Evolutionary conservation across 2,329 filamentous ascomycete genomes (phyloP).

Genomic region (Colletotrichum musicola): DNA sequence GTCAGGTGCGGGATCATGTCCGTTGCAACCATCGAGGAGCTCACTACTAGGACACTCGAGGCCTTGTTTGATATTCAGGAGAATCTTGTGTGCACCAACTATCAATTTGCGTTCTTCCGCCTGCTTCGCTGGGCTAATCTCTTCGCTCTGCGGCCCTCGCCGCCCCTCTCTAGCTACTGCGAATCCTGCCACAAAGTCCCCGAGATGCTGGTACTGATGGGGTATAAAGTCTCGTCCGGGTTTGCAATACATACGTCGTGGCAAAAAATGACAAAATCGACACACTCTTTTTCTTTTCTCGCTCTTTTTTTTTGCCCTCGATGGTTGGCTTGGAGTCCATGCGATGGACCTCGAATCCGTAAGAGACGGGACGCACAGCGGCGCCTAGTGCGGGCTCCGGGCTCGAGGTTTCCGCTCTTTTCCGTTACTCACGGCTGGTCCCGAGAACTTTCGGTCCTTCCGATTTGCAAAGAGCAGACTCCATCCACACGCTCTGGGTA

Average conservation of each 20-base stretch:
- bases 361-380: background rate
- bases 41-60: no score
- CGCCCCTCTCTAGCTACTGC: constrained; percentile 1
- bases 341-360: no score
- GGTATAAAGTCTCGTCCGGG: constrained; percentile 17
- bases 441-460: constrained; percentile 1
- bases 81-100: background rate
- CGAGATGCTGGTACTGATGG: background rate
- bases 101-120: constrained; percentile 21
- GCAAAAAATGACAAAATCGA: background rate
- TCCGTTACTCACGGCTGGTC: constrained; percentile 1
- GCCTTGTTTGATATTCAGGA: no score
- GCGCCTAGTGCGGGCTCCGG: constrained; percentile 3
- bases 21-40: no score
- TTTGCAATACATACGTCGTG: constrained; percentile 7
- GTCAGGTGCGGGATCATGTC: no score
- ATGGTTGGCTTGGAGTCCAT: constrained; percentile 2
- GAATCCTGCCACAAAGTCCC: constrained; percentile 3
- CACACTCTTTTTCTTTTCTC: constrained; percentile 17
- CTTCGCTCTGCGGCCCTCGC: background rate
- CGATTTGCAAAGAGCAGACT: constrained; percentile 27
- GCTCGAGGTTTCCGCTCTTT: background rate
- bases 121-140: constrained; percentile 1
- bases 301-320: background rate
- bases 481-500: constrained; percentile 29